Evolutionary conservation across 306 rosid genomes (phyloP).

Genomic region (Inga laurina): DNA sequence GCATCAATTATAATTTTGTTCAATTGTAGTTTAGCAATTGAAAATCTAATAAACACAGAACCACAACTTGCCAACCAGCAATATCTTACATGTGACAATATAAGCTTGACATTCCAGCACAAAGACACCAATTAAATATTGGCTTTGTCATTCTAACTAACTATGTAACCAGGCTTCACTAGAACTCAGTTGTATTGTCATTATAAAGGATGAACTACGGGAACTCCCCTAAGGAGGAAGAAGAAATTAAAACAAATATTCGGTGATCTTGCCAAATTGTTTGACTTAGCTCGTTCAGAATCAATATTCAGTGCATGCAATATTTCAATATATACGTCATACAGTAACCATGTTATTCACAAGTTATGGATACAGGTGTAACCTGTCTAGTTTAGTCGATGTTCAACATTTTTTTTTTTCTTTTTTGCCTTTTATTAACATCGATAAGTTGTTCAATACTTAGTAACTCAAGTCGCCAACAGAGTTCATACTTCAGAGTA

Average conservation of each 20-base stretch:
- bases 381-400: background rate
- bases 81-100: no score
- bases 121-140: no score
- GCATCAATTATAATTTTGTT: constrained; percentile 5
- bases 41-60: background rate
- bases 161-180: background rate
- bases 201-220: background rate
- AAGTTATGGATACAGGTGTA: background rate
- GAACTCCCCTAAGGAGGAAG: background rate
- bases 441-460: background rate
- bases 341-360: background rate
- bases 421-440: background rate
- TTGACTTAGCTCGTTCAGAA: background rate
- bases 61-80: constrained; percentile 1
- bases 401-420: background rate
- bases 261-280: constrained; percentile 7
- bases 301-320: background rate
- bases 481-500: background rate
- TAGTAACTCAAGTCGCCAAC: background rate
- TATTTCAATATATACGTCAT: background rate
- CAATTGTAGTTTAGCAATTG: background rate
- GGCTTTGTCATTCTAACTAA: background rate
- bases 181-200: background rate
- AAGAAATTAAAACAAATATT: background rate
- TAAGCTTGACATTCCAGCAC: no score